Base-by-base conservation (phyloP, 1,284 basidiomycete species). In the Farysia itapuensis region DNA sequence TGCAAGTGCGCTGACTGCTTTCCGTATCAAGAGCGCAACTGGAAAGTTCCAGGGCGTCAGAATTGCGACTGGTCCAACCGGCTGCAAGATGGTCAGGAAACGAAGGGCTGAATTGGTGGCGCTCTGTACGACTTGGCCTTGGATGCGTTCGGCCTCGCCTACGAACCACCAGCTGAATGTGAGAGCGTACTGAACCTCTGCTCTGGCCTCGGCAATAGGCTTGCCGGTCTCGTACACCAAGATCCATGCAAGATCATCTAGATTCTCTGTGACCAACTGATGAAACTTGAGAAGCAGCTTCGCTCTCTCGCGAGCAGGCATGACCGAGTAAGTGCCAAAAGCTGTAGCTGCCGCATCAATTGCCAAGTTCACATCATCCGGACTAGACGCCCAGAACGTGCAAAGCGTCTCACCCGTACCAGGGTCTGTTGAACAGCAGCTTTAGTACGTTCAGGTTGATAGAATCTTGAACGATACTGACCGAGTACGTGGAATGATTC, bases 81-180 rank as follows among this genome's bases (percentile, higher is more conserved):
- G 92, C 77, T 98, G 93, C 78, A 93, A 92, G 13, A 57, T 34
- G 14, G 90, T 87, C n/a, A 96, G 78, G 74, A 94, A 94, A 35
- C 93, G 85, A 11, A 86, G 79, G 35, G 83, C 83, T 1, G 85
- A 81, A 26, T 87, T 77, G 3, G 88, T 79, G 5, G 86, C 86
- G 4, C 94, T 93, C 39, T 53, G 52, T 31, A 96, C 85, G 14
- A 88, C 84, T 78, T 93, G 89, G 83, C 80, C 81, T 51, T 80
- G 78, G 7, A 75, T 76, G 18, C 61, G 44, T 13, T 58, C 41
- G 7, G 67, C 54, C 45, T 70, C 54, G 4, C 57, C 70, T 20
- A 68, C 52, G 45, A 63, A 76, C 67, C 70, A 74, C 44, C 71
- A 65, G 52, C 74, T 60, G 44, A 70, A 76, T n/a, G 63, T 61